Percentiles rank a stretch among this genome's conserved stretches.
Evolutionary conservation across 1,139 yeast genomes (phyloP).

Genomic region (Eremothecium coryli): DNA sequence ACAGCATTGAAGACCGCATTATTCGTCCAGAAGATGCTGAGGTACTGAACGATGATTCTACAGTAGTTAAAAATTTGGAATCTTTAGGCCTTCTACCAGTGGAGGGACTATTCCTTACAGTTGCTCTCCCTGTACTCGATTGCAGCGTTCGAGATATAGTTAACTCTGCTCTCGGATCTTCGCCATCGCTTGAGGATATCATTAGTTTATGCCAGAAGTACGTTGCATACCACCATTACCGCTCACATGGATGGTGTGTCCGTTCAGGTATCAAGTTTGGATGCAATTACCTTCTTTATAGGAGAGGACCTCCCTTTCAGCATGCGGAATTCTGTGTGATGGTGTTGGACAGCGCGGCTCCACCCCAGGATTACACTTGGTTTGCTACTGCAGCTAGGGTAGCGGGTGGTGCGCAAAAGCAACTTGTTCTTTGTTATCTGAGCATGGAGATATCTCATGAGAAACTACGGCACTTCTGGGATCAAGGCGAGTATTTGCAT

Average conservation of each 20-base stretch:
- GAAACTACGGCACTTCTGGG: slow-evolving; percentile 24
- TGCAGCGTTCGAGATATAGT: slow-evolving; percentile 15
- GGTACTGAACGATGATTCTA: slow-evolving; percentile 34
- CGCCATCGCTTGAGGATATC: slow-evolving; percentile 12
- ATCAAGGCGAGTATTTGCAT: slow-evolving; percentile 23
- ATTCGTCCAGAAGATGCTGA: slow-evolving; percentile 37
- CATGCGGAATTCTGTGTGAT: slow-evolving; percentile 81
- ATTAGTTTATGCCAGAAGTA: slow-evolving; percentile 33
- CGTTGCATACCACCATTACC: slow-evolving; percentile 74
- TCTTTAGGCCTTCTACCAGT: slow-evolving; percentile 62
- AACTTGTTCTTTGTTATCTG: slow-evolving; percentile 60
- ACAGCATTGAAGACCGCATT: slow-evolving; percentile 12
- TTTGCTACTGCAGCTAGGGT: slow-evolving; percentile 62
- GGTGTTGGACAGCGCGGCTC: slow-evolving; percentile 39
- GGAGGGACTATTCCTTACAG: slow-evolving; percentile 62
- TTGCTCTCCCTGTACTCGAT: slow-evolving; percentile 36
- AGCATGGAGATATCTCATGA: slow-evolving; percentile 38
- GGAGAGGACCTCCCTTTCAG: slow-evolving; percentile 88
- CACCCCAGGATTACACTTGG: slow-evolving; percentile 26
- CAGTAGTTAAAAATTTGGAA: slow-evolving; percentile 44
- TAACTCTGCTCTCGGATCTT: slow-evolving; percentile 6
- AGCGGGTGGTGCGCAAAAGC: slow-evolving; percentile 78
- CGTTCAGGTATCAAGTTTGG: slow-evolving; percentile 90
- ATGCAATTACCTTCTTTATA: slow-evolving; percentile 67
- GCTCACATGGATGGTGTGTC: slow-evolving; percentile 92